Base-by-base conservation (phyloP, 768 basidiomycete genomes). In the Mycena alexandri region DNA sequence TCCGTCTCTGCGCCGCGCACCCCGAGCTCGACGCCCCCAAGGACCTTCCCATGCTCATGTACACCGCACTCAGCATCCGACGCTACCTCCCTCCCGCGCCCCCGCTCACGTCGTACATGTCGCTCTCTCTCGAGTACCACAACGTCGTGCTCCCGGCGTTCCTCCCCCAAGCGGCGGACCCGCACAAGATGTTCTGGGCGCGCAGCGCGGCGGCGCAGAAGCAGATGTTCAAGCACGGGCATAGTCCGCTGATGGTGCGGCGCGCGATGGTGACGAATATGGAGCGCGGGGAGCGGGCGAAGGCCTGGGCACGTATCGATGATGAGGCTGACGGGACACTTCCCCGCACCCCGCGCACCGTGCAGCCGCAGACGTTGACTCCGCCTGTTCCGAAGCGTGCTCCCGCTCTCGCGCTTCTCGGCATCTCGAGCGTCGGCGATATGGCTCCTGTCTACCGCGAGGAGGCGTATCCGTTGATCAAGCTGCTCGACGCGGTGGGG, bases 301-400 rank as follows among this genome's bases (percentile, higher is more conserved):
- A 62, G 62, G 54, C 46, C 10, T 89, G 83, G 81, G 88, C 83
- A 10, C 79, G 76, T 64, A 82, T 85, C 61, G 88, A 89, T 65
- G 88, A 90, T 72, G 80, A 80, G 69, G 77, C 75, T 67, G 81
- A 78, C 9, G 65, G 64, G 50, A 52, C 61, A 8, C 38, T 71
- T 6, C 65, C 60, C 22, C 16, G 24, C 7, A 24, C 22, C 14
- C 56, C 25, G 14, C 59, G 24, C 16, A 21, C 69, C 7, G 21
- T 48, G 16, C 36, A 29, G 24, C 14, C 41, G 33, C 11, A 21
- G 10, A 21, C 60, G n/a, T n/a, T n/a, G n/a, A n/a, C 59, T 21
- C 5, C 52, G 2, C 41, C 61, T 1, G 21, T 25, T 10, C 52
- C 69, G 12, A 38, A 53, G 0, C n/a, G 52, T 17, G 43, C 41